Percentiles rank a stretch among this genome's conserved stretches.
Evolutionary conservation across 2,329 filamentous ascomycete genomes (phyloP).

Genomic region (Aspergillus oerlinghausenensis): DNA sequence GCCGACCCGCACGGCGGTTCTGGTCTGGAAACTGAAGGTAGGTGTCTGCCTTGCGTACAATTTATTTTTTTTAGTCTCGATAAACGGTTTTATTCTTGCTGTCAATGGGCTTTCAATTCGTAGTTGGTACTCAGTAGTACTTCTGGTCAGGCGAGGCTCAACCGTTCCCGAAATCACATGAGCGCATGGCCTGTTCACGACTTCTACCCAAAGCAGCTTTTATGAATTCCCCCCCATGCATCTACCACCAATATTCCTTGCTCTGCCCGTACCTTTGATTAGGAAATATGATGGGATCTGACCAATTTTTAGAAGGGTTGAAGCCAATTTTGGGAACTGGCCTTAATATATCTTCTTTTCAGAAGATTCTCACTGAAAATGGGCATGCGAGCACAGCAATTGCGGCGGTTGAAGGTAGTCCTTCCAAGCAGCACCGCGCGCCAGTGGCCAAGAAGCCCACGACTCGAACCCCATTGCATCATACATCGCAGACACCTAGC

Average conservation of each 20-base stretch:
- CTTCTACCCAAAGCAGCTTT: background rate
- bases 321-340: constrained; percentile 23
- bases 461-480: constrained; percentile 21
- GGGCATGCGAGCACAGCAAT: constrained; percentile 14
- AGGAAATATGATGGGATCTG: constrained; percentile 18
- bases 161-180: background rate
- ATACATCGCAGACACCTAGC: constrained; percentile 23
- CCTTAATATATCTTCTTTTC: constrained; percentile 21
- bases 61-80: constrained; percentile 1
- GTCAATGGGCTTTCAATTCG: background rate
- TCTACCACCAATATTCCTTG: background rate
- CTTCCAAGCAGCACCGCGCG: constrained; percentile 25
- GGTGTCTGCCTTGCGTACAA: constrained; percentile 11
- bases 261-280: background rate
- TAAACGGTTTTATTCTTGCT: constrained; percentile 7
- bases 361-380: constrained; percentile 18
- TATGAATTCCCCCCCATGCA: background rate
- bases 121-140: background rate
- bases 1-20: constrained; percentile 20
- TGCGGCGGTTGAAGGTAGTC: constrained; percentile 17
- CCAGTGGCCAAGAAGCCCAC: constrained; percentile 24
- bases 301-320: constrained; percentile 25
- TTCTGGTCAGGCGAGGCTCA: background rate
- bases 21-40: constrained; percentile 27
- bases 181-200: background rate